Base-by-base conservation (phyloP, 2,329 filamentous ascomycete genomes). In the Exophiala bonariae region DNA sequence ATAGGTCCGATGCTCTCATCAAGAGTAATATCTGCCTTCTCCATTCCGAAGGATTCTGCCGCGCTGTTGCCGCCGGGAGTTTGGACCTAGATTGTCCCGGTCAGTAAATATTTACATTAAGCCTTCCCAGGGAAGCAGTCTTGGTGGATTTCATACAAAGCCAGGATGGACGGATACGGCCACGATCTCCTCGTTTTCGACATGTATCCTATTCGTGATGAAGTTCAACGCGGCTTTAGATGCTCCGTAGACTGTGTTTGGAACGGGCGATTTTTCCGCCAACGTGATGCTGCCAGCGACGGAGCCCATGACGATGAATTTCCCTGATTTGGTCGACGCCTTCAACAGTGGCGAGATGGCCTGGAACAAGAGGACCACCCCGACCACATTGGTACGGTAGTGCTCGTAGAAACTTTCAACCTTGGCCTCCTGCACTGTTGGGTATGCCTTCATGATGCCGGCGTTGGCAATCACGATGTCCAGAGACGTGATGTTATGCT, bases 381-480 rank as follows among this genome's bases (percentile, higher is more conserved):
- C 72, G 17, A 69, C 56, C 5, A 49, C 54, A 46, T 72, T 71
- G 26, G 65, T 58, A 4, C 61, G 51, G 28, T 66, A 52, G 43
- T 69, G 62, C 11, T 60, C 48, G 13, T 45, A 33, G 0, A 73
- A 22, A 18, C 46, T 54, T 1, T 53, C 33, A 7, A 55, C 22
- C 3, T 34, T 36, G 1, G 57, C 50, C 2, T 54, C 49, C 0
- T 40, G 38, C 7, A 64, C 55, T 13, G 32, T 53, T 0, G 58
- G 48, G 7, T 16, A 61, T 20, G 35, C 5, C 11, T 39, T 19
- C 45, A 47, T 57, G 9, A 75, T 69, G 10, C 69, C 77, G 0
- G 77, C 76, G 56, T 80, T 81, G 35, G 76, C 73, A 41, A 81
- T 72, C 2, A 81, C 67, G 4, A 77, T 59, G 50, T 81, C 76